These are phyloP conservation scores for Panicum virgatum DNA, from an alignment of 202 grass and related monocot genomes.

Conservation along the genomic window DNA sequence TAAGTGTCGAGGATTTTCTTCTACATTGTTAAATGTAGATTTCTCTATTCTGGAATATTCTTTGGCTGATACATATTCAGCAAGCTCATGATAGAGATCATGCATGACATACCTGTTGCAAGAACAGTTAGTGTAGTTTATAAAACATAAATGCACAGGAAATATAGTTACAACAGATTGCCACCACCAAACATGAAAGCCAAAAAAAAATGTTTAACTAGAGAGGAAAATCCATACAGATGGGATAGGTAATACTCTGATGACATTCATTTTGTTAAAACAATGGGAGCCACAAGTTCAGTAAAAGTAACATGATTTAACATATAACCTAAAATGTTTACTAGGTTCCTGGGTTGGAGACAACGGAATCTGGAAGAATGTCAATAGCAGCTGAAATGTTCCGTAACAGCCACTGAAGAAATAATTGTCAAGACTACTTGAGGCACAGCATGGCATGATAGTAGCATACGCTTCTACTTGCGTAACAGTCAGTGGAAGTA, in stretches of 20 bases:
- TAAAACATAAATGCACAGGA: conserved; percentile 24
- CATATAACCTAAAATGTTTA: not conserved
- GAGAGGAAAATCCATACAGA: not conserved
- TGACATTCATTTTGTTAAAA: not conserved
- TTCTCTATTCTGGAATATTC: conserved; percentile 32
- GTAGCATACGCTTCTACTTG: not conserved
- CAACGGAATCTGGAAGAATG: not conserved
- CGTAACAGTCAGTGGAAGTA: not conserved
- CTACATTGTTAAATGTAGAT: conserved; percentile 27
- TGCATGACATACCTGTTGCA: conserved; percentile 21
- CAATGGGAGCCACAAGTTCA: not conserved
- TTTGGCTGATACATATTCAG: conserved; percentile 34
- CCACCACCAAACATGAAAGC: not conserved
- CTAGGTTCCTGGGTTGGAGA: not conserved
- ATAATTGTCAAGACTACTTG: not conserved
- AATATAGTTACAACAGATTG: conserved; percentile 4
- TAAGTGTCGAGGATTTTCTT: conserved; percentile 35
- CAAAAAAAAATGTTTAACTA: conserved; percentile 13
- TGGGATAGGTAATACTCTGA: not conserved
- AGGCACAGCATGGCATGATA: not conserved
- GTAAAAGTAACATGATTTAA: not conserved
- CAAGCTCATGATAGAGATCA: conserved; percentile 35
- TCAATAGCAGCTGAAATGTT: not conserved
- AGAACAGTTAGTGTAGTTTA: conserved; percentile 5
- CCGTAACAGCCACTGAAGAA: not conserved